These are phyloP conservation scores for Alternaria atra DNA, from an alignment of 2,329 filamentous ascomycete genomes.

Conservation along the genomic window DNA sequence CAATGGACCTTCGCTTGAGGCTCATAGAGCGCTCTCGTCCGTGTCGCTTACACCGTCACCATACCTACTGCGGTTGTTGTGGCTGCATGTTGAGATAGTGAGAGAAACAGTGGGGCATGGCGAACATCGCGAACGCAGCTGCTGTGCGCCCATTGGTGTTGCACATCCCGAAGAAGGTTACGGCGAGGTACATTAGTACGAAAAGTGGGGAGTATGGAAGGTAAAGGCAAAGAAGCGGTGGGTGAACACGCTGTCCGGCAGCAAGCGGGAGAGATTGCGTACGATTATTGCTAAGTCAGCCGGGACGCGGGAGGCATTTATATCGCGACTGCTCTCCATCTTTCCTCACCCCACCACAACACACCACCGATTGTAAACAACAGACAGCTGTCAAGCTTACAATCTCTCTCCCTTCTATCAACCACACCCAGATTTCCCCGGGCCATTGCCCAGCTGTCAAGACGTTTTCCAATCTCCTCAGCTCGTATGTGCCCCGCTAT, in stretches of 20 bases:
- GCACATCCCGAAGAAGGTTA: constrained; percentile 5
- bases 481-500: constrained; percentile 75
- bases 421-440: constrained; percentile 36
- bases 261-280: constrained; percentile 31
- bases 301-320: constrained; percentile 30
- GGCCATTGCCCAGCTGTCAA: constrained; percentile 72
- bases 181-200: constrained; percentile 28
- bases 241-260: constrained; percentile 38
- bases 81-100: constrained; percentile 33
- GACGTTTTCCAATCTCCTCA: constrained; percentile 98
- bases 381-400: constrained; percentile 17
- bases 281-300: constrained; percentile 33
- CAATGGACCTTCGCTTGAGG: background rate
- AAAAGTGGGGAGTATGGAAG: constrained; percentile 33
- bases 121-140: constrained; percentile 19
- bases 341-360: constrained; percentile 18
- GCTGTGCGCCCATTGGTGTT: constrained; percentile 35
- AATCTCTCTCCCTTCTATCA: constrained; percentile 18
- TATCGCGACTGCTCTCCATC: constrained; percentile 19
- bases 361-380: constrained; percentile 12
- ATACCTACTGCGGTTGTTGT: constrained; percentile 28
- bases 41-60: constrained; percentile 23
- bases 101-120: constrained; percentile 33
- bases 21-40: constrained; percentile 17
- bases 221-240: constrained; percentile 43